These are phyloP conservation scores for Globisporangium iwayamae DNA, from an alignment of 352 stramenopile species.

Conservation along the genomic window DNA sequence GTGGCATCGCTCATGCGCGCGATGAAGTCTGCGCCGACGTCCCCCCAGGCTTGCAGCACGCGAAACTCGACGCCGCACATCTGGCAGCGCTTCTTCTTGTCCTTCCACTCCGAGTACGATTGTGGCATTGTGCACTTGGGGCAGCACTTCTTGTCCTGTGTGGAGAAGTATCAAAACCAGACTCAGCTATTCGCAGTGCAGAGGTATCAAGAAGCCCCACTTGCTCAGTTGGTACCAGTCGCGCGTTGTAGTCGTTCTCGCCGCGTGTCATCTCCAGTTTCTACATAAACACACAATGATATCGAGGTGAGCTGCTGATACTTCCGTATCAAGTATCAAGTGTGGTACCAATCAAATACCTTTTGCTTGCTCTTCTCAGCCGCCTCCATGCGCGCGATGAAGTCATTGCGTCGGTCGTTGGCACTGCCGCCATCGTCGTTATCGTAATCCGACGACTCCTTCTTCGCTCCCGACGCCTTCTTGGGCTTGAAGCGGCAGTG, in stretches of 20 bases:
- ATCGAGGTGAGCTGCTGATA: not conserved
- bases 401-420: constrained; percentile 23
- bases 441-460: constrained; percentile 27
- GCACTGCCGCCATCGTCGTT: constrained; percentile 13
- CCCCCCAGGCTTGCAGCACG: constrained; percentile 68
- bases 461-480: constrained; percentile 16
- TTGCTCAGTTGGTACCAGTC: constrained; percentile 28
- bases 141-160: constrained; percentile 77
- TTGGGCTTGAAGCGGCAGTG: constrained; percentile 67
- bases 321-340: not conserved
- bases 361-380: constrained; percentile 76
- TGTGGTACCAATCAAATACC: constrained; percentile 20
- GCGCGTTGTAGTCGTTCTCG: constrained; percentile 72
- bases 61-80: constrained; percentile 76
- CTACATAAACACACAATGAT: constrained; percentile 21
- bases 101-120: constrained; percentile 78
- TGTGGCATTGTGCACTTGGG: constrained; percentile 63
- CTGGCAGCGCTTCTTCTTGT: constrained; percentile 86
- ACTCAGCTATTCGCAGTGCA: not conserved
- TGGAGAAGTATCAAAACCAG: not conserved
- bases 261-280: constrained; percentile 68
- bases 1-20: constrained; percentile 47
- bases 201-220: not conserved
- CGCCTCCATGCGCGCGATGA: constrained; percentile 77
- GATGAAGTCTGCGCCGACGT: constrained; percentile 65